Evolutionary conservation across 345 rosid genomes (phyloP).

Genomic region (Trapa incisa): DNA sequence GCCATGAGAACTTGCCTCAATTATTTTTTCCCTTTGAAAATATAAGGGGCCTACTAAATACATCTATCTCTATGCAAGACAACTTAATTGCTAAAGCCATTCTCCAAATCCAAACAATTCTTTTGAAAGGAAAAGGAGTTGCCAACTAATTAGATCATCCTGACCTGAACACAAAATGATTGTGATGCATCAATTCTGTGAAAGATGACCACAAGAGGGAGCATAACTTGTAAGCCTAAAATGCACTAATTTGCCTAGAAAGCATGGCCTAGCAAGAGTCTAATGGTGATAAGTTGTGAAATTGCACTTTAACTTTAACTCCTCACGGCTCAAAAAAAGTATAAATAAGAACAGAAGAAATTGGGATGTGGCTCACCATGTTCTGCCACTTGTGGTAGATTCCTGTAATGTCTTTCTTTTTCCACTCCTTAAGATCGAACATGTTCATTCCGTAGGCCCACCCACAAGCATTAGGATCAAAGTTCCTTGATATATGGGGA

Average conservation of each 20-base stretch:
- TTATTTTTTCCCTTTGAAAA: neutral
- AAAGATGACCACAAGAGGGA: too few relatives aligned
- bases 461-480: constrained; percentile 95
- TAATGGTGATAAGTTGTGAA: neutral
- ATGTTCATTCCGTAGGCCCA: constrained; percentile 99
- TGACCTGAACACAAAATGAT: neutral
- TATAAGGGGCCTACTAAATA: neutral
- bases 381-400: constrained; percentile 99
- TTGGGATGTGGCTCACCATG: constrained; percentile 39
- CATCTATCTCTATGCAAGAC: neutral
- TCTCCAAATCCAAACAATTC: neutral
- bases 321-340: neutral
- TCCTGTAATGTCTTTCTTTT: constrained; percentile 88
- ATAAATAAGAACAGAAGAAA: neutral
- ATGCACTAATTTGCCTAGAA: neutral
- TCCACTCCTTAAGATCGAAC: constrained; percentile 88
- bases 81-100: neutral
- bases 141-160: neutral
- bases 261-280: neutral
- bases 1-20: neutral
- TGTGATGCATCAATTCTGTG: too few relatives aligned
- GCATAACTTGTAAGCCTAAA: too few relatives aligned
- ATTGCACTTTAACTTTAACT: neutral
- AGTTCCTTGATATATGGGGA: constrained; percentile 78
- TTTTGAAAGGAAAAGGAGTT: neutral